These are phyloP conservation scores for Biscutella laevigata DNA, from an alignment of 441 rosid species.

Conservation along the genomic window DNA sequence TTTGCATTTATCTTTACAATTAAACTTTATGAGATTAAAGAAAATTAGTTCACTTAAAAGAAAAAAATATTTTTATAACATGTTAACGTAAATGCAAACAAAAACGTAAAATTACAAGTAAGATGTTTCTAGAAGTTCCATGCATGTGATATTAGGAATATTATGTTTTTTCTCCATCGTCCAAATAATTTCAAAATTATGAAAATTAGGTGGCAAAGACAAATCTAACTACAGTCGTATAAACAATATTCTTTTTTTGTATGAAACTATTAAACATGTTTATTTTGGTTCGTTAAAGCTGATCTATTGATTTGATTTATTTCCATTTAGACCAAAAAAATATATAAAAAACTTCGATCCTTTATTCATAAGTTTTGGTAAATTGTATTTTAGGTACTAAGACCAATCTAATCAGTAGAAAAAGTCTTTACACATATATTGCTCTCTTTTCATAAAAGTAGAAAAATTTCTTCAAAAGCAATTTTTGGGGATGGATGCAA, in stretches of 20 bases:
- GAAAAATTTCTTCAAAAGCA: conserved; percentile 5
- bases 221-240: background rate
- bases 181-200: background rate
- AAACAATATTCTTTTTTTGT: no score
- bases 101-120: background rate
- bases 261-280: background rate
- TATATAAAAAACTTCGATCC: no score
- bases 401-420: conserved; percentile 17
- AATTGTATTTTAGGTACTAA: background rate
- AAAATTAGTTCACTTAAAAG: background rate
- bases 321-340: conserved; percentile 13
- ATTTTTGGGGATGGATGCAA: conserved; percentile 25
- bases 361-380: conserved; percentile 12
- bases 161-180: background rate
- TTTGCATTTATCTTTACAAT: no score
- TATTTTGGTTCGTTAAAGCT: conserved; percentile 12
- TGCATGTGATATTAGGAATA: background rate
- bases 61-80: background rate
- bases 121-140: background rate
- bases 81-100: background rate
- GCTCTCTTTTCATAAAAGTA: background rate
- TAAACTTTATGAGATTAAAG: no score
- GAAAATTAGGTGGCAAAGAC: conserved; percentile 7
- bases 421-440: conserved; percentile 1
- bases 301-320: background rate